These are phyloP conservation scores for Solanum megistacrolobum DNA, from an alignment of 257 asterid species.

Conservation along the genomic window DNA sequence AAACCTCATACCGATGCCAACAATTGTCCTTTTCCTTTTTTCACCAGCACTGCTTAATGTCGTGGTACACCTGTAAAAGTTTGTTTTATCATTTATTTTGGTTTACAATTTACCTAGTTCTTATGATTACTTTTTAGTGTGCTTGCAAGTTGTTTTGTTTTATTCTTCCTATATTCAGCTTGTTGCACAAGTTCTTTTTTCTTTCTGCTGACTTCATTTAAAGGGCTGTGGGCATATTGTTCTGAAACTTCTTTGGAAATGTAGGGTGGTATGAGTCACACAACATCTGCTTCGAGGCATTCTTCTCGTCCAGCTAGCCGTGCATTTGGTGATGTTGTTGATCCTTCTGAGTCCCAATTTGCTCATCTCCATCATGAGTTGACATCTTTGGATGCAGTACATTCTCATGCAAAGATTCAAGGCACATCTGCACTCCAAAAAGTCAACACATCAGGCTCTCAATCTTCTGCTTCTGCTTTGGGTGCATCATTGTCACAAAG, in stretches of 20 bases:
- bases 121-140: neutral
- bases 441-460: conserved; percentile 24
- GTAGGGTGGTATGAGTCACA: conserved; percentile 39
- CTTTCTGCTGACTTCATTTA: neutral
- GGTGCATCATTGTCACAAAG: conserved; percentile 54
- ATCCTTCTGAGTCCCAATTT: conserved; percentile 29
- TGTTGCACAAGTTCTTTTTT: neutral
- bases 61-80: too few relatives aligned
- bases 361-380: conserved; percentile 27
- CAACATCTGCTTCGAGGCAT: conserved; percentile 19
- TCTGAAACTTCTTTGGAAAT: neutral
- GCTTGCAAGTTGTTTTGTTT: neutral
- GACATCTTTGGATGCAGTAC: conserved; percentile 23
- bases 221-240: neutral
- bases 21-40: too few relatives aligned
- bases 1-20: too few relatives aligned
- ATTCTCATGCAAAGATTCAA: conserved; percentile 20
- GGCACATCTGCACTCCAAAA: conserved; percentile 27
- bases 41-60: too few relatives aligned
- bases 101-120: neutral
- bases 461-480: conserved; percentile 38
- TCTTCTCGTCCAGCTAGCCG: conserved; percentile 32
- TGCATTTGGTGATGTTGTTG: conserved; percentile 24
- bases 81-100: neutral
- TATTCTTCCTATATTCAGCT: neutral